Base-by-base conservation (phyloP, 257 asterid species). In the Gentiana dahurica region DNA sequence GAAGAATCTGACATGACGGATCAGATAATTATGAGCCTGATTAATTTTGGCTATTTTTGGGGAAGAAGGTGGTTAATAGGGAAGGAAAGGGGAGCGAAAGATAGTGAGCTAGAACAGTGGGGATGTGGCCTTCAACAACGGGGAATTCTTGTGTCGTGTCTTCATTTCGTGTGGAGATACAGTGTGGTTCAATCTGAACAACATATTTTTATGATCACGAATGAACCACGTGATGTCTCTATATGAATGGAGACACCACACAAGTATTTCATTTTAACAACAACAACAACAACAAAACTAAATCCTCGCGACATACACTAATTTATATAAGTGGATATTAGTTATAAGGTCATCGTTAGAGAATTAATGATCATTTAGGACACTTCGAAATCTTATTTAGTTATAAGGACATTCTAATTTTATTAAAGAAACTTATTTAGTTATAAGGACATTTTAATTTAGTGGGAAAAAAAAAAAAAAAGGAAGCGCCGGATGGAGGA, bases 1-100 rank as follows among this genome's bases (percentile, higher is more conserved):
- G 61, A 34, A 36, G 71, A 70, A 65, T 59, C 75, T 34, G 65
- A 24, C 76, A 61, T 61, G 69, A 53, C 52, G 58, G 58, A 35
- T 44, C 56, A 55, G 54, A 45, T 33, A 41, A 55, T n/a, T 41
- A 53, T 12, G n/a, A 2, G 6, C 2, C 5, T 41, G 9, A 41
- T 1, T 41, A 5, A 10, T 4, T 39, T 1, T 41, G 46, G 46
- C 10, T 41, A 43, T 57, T 51, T 44, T 44, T 44, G 3, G 13
- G 7, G 53, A 57, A 45, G 53, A 57, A 57, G 36, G 62, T 44
- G 37, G 53, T 44, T 38, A 44, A 57, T 39, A 50, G 34, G 32
- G 39, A 36, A 9, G 13, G 34, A 12, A 35, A 36, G 12, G 3
- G 58, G 34, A 41, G 9, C n/a, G 32, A 13, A 15, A 12, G 52